These are phyloP conservation scores for Thalassiosira sp. DNA, from an alignment of 352 stramenopile species.

Conservation along the genomic window DNA sequence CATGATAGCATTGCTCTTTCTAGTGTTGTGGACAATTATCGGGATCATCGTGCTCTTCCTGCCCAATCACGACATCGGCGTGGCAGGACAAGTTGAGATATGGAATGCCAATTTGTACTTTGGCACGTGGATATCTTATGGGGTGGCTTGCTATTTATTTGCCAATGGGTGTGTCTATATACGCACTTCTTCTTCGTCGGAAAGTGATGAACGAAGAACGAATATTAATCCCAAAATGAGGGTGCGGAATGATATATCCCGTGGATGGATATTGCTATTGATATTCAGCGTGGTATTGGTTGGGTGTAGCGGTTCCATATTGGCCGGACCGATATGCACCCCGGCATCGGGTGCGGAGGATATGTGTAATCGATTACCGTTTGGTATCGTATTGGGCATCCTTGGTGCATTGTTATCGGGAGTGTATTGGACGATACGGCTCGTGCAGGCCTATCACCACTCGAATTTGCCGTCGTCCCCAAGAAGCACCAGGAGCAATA, in stretches of 20 bases:
- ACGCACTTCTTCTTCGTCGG: background rate
- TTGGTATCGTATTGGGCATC: constrained; percentile 15
- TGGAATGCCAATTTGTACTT: constrained; percentile 36
- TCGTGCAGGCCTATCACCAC: background rate
- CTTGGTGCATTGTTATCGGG: background rate
- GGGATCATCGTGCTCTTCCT: constrained; percentile 9
- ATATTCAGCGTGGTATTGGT: constrained; percentile 13
- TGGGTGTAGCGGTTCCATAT: background rate
- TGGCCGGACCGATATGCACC: constrained; percentile 11
- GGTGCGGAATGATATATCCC: background rate
- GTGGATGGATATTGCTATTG: constrained; percentile 12
- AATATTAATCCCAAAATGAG: constrained; percentile 18
- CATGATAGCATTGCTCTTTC: constrained; percentile 6
- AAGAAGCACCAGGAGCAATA: background rate
- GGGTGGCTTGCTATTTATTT: background rate
- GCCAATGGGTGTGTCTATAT: constrained; percentile 7
- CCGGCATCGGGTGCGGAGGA: background rate
- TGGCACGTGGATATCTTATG: constrained; percentile 12
- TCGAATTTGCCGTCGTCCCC: no score
- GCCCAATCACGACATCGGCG: background rate
- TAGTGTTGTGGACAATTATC: constrained; percentile 11
- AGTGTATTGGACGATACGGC: background rate
- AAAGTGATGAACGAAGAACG: no score
- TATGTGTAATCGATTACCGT: background rate
- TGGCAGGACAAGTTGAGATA: constrained; percentile 12